phyloP scores from a whole-genome alignment of 2,329 filamentous ascomycete genomes.

The Cryphonectria radicalis region DNA sequence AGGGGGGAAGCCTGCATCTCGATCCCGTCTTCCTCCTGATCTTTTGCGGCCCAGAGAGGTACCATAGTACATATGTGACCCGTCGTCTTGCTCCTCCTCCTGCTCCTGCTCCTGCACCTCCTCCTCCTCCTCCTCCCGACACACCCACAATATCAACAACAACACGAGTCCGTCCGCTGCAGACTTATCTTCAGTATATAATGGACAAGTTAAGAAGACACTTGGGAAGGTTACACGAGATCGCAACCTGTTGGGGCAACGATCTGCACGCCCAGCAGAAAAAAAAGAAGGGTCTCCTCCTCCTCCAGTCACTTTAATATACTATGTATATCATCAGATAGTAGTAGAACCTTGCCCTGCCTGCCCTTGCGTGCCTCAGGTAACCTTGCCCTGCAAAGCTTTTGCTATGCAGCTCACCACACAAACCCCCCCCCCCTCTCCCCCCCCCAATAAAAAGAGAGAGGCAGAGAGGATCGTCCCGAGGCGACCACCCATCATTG shows the following conservation, averaged over 20 bases:
- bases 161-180: background rate
- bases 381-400: too few species aligned
- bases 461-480: background rate
- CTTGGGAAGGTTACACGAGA: constrained; percentile 1
- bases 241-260: background rate
- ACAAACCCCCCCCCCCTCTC: too few species aligned
- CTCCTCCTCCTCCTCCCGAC: background rate
- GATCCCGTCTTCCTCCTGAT: constrained; percentile 5
- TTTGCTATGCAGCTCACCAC: background rate
- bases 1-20: constrained; percentile 6
- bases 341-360: background rate
- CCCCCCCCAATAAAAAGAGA: background rate
- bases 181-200: background rate
- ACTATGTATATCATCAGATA: background rate
- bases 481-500: background rate
- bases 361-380: too few species aligned
- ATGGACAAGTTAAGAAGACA: background rate
- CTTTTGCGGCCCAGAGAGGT: background rate
- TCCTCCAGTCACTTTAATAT: background rate
- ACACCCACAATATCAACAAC: background rate
- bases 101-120: background rate
- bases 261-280: background rate
- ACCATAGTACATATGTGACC: background rate
- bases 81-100: background rate
- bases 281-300: background rate